phyloP scores from a whole-genome alignment of 148 eudicot species.

The Linanthus parryae region DNA sequence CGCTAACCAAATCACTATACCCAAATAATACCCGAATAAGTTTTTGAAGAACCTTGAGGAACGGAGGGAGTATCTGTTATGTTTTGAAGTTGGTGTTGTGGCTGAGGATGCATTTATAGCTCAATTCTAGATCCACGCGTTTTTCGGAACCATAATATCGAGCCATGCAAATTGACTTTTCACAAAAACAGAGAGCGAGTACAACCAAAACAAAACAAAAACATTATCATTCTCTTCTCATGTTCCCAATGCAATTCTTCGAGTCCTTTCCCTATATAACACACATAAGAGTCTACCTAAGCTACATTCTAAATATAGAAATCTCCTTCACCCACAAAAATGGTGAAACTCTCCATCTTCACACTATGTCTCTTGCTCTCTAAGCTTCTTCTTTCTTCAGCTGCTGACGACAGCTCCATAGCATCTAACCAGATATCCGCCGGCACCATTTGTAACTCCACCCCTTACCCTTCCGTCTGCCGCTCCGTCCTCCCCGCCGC shows the following conservation, averaged over 20 bases:
- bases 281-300: too few species aligned
- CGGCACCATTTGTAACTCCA: constrained; percentile 43
- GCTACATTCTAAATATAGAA: background rate
- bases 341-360: background rate
- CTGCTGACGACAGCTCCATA: constrained; percentile 6
- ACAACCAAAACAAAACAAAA: too few species aligned
- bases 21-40: too few species aligned
- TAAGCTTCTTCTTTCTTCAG: constrained; percentile 4
- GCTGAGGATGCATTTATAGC: too few species aligned
- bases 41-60: too few species aligned
- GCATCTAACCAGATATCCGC: constrained; percentile 24
- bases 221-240: too few species aligned
- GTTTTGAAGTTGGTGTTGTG: too few species aligned
- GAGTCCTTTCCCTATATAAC: too few species aligned
- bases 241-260: too few species aligned
- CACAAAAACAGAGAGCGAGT: background rate
- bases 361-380: background rate
- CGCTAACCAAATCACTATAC: too few species aligned
- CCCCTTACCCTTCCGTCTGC: constrained; percentile 68
- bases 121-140: constrained; percentile 16
- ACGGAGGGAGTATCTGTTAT: too few species aligned
- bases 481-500: constrained; percentile 32
- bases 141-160: constrained; percentile 2
- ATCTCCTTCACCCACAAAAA: background rate
- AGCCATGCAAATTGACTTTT: constrained; percentile 20